Conservation (phyloP, 2,329 filamentous ascomycete genomes). For the Neonectria faginata region DNA sequence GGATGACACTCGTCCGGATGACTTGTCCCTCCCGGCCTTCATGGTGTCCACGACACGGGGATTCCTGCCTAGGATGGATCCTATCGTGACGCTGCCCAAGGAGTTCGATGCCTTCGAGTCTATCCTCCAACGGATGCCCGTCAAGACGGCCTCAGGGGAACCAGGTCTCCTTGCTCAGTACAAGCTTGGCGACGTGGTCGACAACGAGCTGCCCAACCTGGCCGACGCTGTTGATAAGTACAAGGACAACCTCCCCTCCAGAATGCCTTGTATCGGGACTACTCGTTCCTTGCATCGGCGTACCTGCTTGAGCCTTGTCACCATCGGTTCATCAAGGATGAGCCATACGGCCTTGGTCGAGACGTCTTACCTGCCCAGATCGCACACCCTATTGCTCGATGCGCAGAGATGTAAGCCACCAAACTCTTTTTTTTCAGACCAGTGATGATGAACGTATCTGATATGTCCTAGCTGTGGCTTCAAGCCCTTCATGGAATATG, state of each 20-base stretch:
- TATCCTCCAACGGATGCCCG: constrained; percentile 81
- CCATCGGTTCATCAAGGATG: constrained; percentile 75
- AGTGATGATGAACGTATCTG: background rate
- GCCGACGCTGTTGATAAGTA: constrained; percentile 79
- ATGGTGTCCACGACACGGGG: constrained; percentile 82
- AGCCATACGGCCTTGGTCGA: constrained; percentile 82
- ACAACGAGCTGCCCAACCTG: constrained; percentile 81
- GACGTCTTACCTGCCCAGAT: constrained; percentile 79
- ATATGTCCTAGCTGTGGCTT: constrained; percentile 69
- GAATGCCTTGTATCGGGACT: constrained; percentile 91
- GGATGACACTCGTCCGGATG: constrained; percentile 70
- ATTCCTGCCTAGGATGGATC: constrained; percentile 77
- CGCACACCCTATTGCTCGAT: constrained; percentile 83
- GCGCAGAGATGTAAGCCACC: constrained; percentile 82
- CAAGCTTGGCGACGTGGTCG: constrained; percentile 79
- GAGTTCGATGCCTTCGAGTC: constrained; percentile 80
- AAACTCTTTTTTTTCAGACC: background rate
- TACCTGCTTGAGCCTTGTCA: constrained; percentile 95
- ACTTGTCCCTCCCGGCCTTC: constrained; percentile 76
- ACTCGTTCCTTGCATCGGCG: constrained; percentile 88
- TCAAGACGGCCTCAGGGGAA: constrained; percentile 77
- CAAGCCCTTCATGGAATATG: constrained; percentile 89
- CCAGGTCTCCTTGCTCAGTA: constrained; percentile 82
- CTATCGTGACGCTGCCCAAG: constrained; percentile 72
- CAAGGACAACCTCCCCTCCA: constrained; percentile 78